These are phyloP conservation scores for Elaeis guineensis DNA, from an alignment of 176 grass and related monocot genomes.

Conservation along the genomic window DNA sequence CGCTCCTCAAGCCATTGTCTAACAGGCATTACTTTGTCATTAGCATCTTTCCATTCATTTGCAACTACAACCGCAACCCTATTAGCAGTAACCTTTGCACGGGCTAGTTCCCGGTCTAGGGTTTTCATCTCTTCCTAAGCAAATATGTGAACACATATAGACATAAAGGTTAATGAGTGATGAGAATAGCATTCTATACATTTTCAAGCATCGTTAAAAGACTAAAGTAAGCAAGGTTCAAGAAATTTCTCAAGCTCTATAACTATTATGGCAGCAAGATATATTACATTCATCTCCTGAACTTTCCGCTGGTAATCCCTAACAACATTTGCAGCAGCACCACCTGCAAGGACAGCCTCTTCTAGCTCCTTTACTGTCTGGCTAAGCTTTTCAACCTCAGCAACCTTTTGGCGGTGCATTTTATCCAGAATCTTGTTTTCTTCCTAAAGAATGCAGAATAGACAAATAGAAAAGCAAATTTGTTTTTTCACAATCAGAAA, in stretches of 20 bases:
- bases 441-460: slow-evolving; percentile 47
- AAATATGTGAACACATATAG: slow-evolving; percentile 1
- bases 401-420: slow-evolving; percentile 94
- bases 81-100: slow-evolving; percentile 89
- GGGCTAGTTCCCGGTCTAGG: slow-evolving; percentile 90
- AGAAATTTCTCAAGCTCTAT: no score
- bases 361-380: slow-evolving; percentile 89
- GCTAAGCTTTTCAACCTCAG: slow-evolving; percentile 93
- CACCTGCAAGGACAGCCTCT: slow-evolving; percentile 82
- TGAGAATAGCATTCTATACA: no score
- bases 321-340: slow-evolving; percentile 82
- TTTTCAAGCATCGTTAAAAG: not conserved
- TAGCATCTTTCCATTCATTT: slow-evolving; percentile 99
- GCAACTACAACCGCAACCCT: slow-evolving; percentile 92
- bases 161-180: no score
- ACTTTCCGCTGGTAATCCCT: slow-evolving; percentile 97
- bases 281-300: slow-evolving; percentile 92
- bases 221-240: slow-evolving; percentile 15
- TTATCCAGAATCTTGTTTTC: slow-evolving; percentile 98
- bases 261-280: not conserved
- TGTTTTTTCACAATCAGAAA: no score
- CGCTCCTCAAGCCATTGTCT: slow-evolving; percentile 99
- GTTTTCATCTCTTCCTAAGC: slow-evolving; percentile 89
- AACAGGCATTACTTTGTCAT: slow-evolving; percentile 99
- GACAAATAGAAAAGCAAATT: not conserved